These are phyloP conservation scores for Fragilaria radians DNA, from an alignment of 108 stramenopile genomes.

Conservation along the genomic window DNA sequence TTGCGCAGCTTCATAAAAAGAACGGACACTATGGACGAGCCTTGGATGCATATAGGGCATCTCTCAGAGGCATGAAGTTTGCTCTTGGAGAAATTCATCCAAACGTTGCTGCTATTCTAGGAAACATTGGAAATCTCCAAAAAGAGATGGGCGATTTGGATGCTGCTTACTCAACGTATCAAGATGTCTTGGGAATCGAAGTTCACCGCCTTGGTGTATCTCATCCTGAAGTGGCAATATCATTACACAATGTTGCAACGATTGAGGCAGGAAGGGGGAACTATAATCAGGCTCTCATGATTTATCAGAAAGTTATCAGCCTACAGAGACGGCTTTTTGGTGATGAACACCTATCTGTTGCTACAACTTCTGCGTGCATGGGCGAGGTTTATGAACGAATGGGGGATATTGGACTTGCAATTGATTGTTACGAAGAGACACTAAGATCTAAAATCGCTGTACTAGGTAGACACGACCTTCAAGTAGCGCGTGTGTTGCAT, in stretches of 20 bases:
- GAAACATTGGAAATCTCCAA: constrained; percentile 81
- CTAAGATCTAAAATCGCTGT: constrained; percentile 42
- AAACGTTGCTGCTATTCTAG: constrained; percentile 74
- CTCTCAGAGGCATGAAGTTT: constrained; percentile 76
- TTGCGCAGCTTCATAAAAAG: constrained; percentile 62
- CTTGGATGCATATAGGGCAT: constrained; percentile 62
- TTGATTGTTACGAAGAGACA: constrained; percentile 62
- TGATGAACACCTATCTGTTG: constrained; percentile 49
- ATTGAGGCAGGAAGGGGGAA: constrained; percentile 80
- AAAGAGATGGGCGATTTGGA: constrained; percentile 81
- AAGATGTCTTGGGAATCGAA: constrained; percentile 82
- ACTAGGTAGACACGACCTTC: constrained; percentile 50
- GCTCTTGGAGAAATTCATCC: constrained; percentile 61
- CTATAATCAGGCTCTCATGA: constrained; percentile 49
- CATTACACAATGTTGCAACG: constrained; percentile 84
- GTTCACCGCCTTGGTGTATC: constrained; percentile 72
- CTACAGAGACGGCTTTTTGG: constrained; percentile 74
- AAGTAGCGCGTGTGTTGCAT: constrained; percentile 73
- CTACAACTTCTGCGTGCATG: constrained; percentile 65
- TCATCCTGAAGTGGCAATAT: constrained; percentile 81
- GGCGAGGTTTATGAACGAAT: constrained; percentile 79
- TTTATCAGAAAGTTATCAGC: constrained; percentile 65
- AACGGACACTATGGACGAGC: constrained; percentile 48
- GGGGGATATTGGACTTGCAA: constrained; percentile 48
- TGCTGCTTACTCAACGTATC: constrained; percentile 72